Percentiles rank a stretch among this genome's conserved stretches.
Conservation (phyloP, 352 stramenopile genomes). For the Pythium aristosporum region DNA sequence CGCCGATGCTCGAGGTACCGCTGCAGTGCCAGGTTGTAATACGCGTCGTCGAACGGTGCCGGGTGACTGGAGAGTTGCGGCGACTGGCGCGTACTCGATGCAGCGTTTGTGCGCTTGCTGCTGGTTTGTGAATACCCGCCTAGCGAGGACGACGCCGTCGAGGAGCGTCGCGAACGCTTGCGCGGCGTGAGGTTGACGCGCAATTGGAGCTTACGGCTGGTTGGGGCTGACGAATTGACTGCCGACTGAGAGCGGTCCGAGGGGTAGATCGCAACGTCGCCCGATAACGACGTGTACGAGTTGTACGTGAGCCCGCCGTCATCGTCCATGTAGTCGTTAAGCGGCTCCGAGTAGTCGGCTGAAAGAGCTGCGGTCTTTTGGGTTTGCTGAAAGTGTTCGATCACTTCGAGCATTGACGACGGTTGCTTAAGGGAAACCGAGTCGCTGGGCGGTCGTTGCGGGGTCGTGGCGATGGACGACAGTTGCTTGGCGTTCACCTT, state of each 20-base stretch:
- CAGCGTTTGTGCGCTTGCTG: conserved; percentile 20
- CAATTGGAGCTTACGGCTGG: conserved; percentile 22
- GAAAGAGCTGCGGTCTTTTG: conserved; percentile 24
- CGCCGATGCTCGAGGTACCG: conserved; percentile 50
- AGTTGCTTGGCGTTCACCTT: conserved; percentile 30
- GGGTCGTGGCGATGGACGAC: conserved; percentile 12
- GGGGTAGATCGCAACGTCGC: conserved; percentile 7
- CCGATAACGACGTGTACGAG: conserved; percentile 13
- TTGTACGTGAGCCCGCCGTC: conserved; percentile 7
- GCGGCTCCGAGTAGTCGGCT: conserved; percentile 27
- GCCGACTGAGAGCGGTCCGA: background rate
- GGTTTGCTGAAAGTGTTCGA: conserved; percentile 57
- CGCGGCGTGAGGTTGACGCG: conserved; percentile 24
- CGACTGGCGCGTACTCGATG: conserved; percentile 16
- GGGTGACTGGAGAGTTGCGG: conserved; percentile 20
- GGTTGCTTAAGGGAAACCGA: background rate
- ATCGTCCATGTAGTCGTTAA: background rate
- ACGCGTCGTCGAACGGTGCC: conserved; percentile 49
- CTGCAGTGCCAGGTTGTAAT: conserved; percentile 64
- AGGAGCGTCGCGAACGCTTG: conserved; percentile 20
- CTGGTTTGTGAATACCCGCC: conserved; percentile 2
- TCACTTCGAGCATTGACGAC: conserved; percentile 52
- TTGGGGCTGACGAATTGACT: background rate
- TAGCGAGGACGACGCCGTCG: conserved; percentile 14
- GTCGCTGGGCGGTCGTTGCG: background rate